Percentiles rank a stretch among this genome's conserved stretches.
These are phyloP conservation scores for Fusarium caatingaense DNA, from an alignment of 2,329 filamentous ascomycete genomes.

Conservation along the genomic window DNA sequence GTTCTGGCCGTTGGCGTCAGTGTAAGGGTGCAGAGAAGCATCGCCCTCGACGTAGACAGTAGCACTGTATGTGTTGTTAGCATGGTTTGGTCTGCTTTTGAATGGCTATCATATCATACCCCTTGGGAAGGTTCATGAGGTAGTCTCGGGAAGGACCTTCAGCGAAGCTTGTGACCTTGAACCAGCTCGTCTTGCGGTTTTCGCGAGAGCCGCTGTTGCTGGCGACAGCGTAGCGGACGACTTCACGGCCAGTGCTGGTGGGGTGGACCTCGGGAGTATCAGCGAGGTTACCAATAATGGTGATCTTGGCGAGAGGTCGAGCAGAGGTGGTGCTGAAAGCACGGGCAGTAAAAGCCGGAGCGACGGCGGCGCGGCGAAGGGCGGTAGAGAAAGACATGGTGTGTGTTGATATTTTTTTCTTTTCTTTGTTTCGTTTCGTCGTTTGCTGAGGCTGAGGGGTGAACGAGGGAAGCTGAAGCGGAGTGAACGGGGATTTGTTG, in stretches of 20 bases:
- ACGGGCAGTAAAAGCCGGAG: constrained; percentile 65
- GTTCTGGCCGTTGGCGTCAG: constrained; percentile 77
- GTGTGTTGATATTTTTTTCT: neutral
- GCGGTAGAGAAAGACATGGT: constrained; percentile 64
- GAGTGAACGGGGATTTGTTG: constrained; percentile 10
- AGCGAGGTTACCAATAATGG: constrained; percentile 86
- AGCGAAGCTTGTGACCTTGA: constrained; percentile 79
- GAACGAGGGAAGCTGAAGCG: constrained; percentile 12
- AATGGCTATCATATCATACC: constrained; percentile 67
- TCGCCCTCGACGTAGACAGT: constrained; percentile 88
- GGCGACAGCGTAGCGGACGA: constrained; percentile 82
- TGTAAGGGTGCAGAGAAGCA: constrained; percentile 73
- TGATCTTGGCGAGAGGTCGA: constrained; percentile 79
- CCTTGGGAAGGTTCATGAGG: constrained; percentile 81
- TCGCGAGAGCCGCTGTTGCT: constrained; percentile 74
- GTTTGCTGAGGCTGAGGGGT: neutral
- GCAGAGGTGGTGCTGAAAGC: constrained; percentile 80
- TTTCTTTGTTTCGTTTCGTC: constrained; percentile 7
- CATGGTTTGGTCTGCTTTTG: neutral
- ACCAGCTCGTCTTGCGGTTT: constrained; percentile 85
- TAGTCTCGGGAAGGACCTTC: constrained; percentile 78
- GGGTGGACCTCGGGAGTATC: constrained; percentile 79
- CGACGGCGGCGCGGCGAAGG: constrained; percentile 63
- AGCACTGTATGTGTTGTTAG: constrained; percentile 63
- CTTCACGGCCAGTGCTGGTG: constrained; percentile 76